Conservation (phyloP, 164 flowering plant genomes). For the Amborella trichopoda region DNA sequence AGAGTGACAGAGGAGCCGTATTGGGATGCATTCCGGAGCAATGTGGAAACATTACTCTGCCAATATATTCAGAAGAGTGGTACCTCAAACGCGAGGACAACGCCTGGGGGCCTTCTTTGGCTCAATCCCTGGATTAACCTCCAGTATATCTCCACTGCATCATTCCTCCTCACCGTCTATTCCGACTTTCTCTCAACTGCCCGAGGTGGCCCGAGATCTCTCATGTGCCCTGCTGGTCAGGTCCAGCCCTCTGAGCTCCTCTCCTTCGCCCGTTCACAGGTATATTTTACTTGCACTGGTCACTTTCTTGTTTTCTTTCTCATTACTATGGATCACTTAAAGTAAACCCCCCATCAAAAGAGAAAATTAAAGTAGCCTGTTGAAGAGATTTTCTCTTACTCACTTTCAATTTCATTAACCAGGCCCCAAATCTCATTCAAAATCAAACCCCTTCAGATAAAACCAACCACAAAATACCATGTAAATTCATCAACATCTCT, state of each 20-base stretch:
- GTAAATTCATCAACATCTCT: no score
- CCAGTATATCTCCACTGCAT: slow-evolving; percentile 34
- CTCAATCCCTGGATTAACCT: slow-evolving; percentile 24
- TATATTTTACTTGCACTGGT: no score
- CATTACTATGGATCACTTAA: no score
- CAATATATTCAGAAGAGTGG: slow-evolving; percentile 29
- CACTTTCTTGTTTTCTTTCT: no score
- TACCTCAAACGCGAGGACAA: slow-evolving; percentile 19
- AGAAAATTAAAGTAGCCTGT: no score
- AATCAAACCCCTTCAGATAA: no score
- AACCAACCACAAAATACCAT: no score
- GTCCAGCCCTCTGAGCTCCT: slow-evolving; percentile 18
- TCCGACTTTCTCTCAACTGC: slow-evolving; percentile 18
- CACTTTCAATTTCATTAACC: no score
- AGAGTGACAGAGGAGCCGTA: slow-evolving; percentile 6
- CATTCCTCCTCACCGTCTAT: slow-evolving; percentile 22
- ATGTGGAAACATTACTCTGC: slow-evolving; percentile 47
- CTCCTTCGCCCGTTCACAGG: slow-evolving; percentile 31
- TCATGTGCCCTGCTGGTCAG: slow-evolving; percentile 22
- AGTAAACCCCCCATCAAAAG: no score
- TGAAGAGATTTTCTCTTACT: no score
- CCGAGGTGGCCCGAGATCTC: background rate
- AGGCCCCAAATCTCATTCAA: no score
- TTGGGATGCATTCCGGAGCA: slow-evolving; percentile 18
- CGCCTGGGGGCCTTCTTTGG: slow-evolving; percentile 33